Evolutionary conservation across 768 basidiomycete species (phyloP).

Genomic region (Collybia mongolica): DNA sequence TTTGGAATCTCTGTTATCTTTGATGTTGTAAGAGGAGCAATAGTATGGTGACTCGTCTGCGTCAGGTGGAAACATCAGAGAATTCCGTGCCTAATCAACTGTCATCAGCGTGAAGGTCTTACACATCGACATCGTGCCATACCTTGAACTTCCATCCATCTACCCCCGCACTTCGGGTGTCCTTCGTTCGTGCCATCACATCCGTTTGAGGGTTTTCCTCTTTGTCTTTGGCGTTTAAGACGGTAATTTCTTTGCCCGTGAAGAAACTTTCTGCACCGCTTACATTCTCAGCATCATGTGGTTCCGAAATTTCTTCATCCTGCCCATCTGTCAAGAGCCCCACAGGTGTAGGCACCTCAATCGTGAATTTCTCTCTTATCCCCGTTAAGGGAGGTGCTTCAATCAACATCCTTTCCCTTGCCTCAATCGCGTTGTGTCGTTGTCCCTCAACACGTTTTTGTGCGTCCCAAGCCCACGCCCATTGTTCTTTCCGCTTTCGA

Average conservation of each 20-base stretch:
- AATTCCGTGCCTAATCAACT: constrained; percentile 75
- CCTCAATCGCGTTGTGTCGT: constrained; percentile 63
- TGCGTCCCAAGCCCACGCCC: constrained; percentile 94
- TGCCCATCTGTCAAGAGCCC: constrained; percentile 49
- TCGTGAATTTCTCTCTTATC: constrained; percentile 64
- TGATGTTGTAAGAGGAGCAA: constrained; percentile 14
- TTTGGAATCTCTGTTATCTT: constrained; percentile 41
- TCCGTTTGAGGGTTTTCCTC: constrained; percentile 42
- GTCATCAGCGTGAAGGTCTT: neutral
- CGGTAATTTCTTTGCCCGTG: constrained; percentile 19
- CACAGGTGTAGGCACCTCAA: constrained; percentile 55
- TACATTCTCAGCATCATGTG: constrained; percentile 22
- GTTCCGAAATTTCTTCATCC: constrained; percentile 20
- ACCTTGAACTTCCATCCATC: constrained; percentile 87
- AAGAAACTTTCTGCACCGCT: constrained; percentile 15
- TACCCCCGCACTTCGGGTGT: constrained; percentile 67
- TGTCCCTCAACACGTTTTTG: constrained; percentile 77
- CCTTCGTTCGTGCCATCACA: constrained; percentile 81
- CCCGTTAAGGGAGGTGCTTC: constrained; percentile 63
- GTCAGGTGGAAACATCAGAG: constrained; percentile 94
- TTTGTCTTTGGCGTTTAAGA: constrained; percentile 23
- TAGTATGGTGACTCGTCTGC: constrained; percentile 76
- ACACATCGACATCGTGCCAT: constrained; percentile 5
- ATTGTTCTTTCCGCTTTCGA: constrained; percentile 70
- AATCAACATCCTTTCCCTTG: constrained; percentile 68